Evolutionary conservation across 345 rosid genomes (phyloP).

Genomic region (Schrenkiella parvula): DNA sequence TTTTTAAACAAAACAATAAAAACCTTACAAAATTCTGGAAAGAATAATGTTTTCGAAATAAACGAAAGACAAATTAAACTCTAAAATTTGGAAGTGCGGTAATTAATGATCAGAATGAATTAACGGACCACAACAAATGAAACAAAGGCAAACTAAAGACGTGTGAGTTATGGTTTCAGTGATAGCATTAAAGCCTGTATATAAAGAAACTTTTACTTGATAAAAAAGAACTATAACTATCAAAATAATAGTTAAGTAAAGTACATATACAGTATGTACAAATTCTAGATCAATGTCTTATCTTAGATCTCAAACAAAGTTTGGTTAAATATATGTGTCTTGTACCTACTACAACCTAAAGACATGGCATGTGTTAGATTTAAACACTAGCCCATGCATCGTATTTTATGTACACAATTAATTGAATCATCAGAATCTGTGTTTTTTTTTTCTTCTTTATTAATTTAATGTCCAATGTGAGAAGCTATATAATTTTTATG

Average conservation of each 20-base stretch:
- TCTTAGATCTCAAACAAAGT: constrained; percentile 22
- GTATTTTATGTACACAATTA: constrained; percentile 1
- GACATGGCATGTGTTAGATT: constrained; percentile 33
- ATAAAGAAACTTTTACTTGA: constrained; percentile 3
- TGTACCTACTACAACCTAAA: constrained; percentile 21
- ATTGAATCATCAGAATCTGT: neutral
- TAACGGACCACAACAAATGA: constrained; percentile 7
- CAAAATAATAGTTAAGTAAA: neutral
- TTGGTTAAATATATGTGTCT: constrained; percentile 12
- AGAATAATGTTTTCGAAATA: neutral
- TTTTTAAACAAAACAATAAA: neutral
- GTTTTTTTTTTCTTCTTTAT: neutral
- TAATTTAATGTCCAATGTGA: neutral
- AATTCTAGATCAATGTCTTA: neutral
- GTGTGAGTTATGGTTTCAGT: constrained; percentile 18
- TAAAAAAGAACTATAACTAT: neutral
- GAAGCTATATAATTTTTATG: constrained; percentile 7
- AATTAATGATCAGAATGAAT: neutral
- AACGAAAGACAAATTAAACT: constrained; percentile 5
- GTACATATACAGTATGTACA: neutral
- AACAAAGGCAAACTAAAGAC: constrained; percentile 19
- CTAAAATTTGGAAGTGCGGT: neutral
- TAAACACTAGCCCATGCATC: constrained; percentile 17
- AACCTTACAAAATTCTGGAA: neutral
- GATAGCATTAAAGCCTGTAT: constrained; percentile 1